Percentiles rank a stretch among this genome's conserved stretches.
Conservation (phyloP, 768 basidiomycete species). For the Calocera cornea region DNA sequence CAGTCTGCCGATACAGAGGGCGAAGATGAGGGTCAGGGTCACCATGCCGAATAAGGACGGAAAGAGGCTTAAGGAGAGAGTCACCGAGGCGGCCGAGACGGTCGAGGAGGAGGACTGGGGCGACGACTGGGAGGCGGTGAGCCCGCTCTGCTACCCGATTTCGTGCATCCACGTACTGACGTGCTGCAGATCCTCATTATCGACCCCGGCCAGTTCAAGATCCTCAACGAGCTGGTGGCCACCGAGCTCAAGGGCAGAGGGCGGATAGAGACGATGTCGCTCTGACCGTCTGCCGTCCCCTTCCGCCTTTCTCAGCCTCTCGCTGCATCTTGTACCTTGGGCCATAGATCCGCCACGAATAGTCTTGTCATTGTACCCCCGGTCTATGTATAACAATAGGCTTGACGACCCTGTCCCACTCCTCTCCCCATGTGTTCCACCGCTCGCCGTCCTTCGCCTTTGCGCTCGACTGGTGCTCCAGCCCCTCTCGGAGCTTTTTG, state of each 20-base stretch:
- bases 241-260: conserved; percentile 83
- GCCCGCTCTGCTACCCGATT: conserved; percentile 22
- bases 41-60: conserved; percentile 56
- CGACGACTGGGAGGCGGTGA: conserved; percentile 75
- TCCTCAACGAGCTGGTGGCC: conserved; percentile 78
- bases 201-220: conserved; percentile 81
- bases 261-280: conserved; percentile 56
- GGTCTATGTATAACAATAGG: conserved; percentile 34
- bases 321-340: background rate
- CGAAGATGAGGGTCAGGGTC: conserved; percentile 82
- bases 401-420: conserved; percentile 59
- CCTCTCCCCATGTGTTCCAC: conserved; percentile 74
- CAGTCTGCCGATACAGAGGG: conserved; percentile 82
- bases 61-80: conserved; percentile 52
- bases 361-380: conserved; percentile 11
- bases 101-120: conserved; percentile 71
- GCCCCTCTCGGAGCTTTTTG: conserved; percentile 25
- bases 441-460: conserved; percentile 13
- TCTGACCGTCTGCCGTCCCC: conserved; percentile 3
- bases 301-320: background rate
- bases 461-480: conserved; percentile 7
- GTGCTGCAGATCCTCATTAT: conserved; percentile 68
- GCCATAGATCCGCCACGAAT: conserved; percentile 6
- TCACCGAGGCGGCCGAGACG: conserved; percentile 61
- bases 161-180: background rate